Base-by-base conservation (phyloP, 306 rosid species). In the apple (Malus domestica) region DNA sequence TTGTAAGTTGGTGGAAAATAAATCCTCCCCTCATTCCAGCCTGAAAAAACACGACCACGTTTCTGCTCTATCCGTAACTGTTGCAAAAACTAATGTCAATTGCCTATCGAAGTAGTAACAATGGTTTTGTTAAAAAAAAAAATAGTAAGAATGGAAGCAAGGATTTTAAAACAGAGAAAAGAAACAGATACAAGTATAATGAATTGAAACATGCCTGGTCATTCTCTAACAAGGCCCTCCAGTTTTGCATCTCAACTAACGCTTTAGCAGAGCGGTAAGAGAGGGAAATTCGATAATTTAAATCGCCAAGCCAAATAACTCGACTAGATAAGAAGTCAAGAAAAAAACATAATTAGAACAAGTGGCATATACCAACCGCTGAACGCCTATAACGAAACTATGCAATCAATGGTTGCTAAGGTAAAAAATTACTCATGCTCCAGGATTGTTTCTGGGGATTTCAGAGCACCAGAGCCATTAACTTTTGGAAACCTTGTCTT, bases 21-120 rank as follows among this genome's bases (percentile, higher is more conserved):
- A 71, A 96, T 96, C 86, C 87, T 96, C 79, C 99, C 99, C 85
- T 96, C 99, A 14, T 90, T 96, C 99, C 99, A 96, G 70, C 99
- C 97, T 46, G 74, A 80, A 85, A 96, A 96, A 1, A 76, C 90
- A 20, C 89, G 97, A 7, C 99, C 97, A 61, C 92, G 87, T 85
- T 87, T 92, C 84, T 96, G 99, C 86, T 96, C 99, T 78, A 87
- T 88, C 75, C 98, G 80, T 82, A 96, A 76, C 99, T 96, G 98
- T 87, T 35, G 82, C 67, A 72, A 68, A 70, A 76, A 80, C 35
- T 73, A 57, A 60, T 38, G 49, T 71, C 62, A 58, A 74, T 73
- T 70, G 57, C 73, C 51, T 8, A 16, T 45, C 20, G 14, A 23
- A 40, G 32, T 49, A 78, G 70, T 42, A 27, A 42, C 51, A 32